Base-by-base conservation (phyloP, 495 filamentous ascomycete species). In the Chlorociboria aeruginascens region DNA sequence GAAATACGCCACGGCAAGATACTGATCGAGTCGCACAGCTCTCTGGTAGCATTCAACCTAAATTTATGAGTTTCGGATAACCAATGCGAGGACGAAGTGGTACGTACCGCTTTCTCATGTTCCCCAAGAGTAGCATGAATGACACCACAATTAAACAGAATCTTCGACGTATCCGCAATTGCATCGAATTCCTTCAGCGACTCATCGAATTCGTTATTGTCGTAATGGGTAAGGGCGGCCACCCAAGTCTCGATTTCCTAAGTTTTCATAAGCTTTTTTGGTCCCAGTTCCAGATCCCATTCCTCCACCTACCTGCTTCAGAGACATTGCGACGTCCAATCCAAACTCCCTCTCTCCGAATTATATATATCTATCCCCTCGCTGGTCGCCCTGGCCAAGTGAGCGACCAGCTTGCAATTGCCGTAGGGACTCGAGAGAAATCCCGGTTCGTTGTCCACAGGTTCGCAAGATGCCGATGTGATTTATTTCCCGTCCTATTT, bases 241-340 rank as follows among this genome's bases (percentile, higher is more conserved):
- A 97, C 93, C 92, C 92, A 99, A 32, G 86, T 92, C 71, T 97
- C 89, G 67, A 99, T 97, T 83, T 97, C 93, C 89, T 98, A 44
- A 25, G 4, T 7, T 53, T 8, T 13, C 56, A 35, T 49, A 37
- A 56, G 61, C 39, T 17, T 49, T 45, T 35, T 32, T n/a, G n/a
- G 41, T 33, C 20, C 20, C 20, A 1, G 20, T 25, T 25, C 48
- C 8, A 32, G 28, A 37, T 32, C 40, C 10, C 8, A 35, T 3
- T 8, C n/a, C 30, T 43, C 17, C 31, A 61, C 76, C 62, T 60
- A 86, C 83, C 74, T 86, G 82, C 64, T 87, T 87, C 62, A 87
- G 62, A 57, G 82, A 87, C 83, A 87, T 82, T 55, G 59, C 64
- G 57, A 44, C 25, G 31, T 28, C 11, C 32, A 43, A 39, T 28